Base-by-base conservation (phyloP, 2,329 filamentous ascomycete species). In the Calonectria hongkongensis region DNA sequence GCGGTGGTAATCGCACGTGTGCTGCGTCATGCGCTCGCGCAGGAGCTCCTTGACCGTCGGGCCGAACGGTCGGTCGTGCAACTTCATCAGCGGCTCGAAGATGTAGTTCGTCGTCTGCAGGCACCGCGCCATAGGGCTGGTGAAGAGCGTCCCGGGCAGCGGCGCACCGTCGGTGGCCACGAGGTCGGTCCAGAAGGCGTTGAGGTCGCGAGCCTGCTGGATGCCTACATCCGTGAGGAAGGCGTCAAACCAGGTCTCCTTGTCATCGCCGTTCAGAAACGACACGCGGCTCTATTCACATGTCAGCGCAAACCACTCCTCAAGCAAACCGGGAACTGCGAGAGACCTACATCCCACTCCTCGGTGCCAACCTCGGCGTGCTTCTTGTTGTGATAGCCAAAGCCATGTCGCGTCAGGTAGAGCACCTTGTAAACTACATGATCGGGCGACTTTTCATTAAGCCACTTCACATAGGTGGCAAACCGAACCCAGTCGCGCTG, bases 1-100 rank as follows among this genome's bases (percentile, higher is more conserved):
- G 63, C 87, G 87, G 18, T 91, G 85, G 18, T 88, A 86, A 79
- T 93, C 91, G 79, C 91, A 93, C 0, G 90, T 92, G 79, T 93
- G 91, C 67, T 88, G 85, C 10, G 89, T 91, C 70, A 91, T 86
- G 2, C 89, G 87, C 80, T 93, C 91, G 25, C 92, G 85, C 16
- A 92, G 84, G 5, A 87, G 79, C 71, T 93, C 91, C 79, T 91
- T 92, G 77, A 93, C 82, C 2, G 86, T 82, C 0, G 90, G 90
- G 7, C 80, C 82, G 73, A 90, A 91, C 0, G 84, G 83, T 13
- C 75, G 78, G 80, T 47, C 87, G 74, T 68, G 83, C 63, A 75
- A 72, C 15, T 75, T 68, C 67, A 82, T 76, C 8, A 92, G 80
- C 1, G 84, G 84, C 0, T 79, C 77, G 76, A 89, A 92, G 7